phyloP scores from a whole-genome alignment of 2,329 filamentous ascomycete genomes.

The Eutypa lata region DNA sequence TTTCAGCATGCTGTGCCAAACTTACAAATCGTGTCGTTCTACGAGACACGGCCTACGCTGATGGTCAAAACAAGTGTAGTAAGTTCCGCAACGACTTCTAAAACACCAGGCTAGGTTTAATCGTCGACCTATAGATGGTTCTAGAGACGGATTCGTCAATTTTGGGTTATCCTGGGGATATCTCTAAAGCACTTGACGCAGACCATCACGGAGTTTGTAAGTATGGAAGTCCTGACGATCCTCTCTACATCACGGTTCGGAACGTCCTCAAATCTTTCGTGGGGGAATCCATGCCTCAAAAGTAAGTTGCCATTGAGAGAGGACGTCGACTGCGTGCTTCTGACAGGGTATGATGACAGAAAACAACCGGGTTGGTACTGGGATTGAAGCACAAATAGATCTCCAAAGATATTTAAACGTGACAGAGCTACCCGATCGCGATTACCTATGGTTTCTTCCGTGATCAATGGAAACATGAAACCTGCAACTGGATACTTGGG shows the following conservation, averaged over 20 bases:
- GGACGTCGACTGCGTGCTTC: neutral
- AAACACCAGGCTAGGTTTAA: neutral
- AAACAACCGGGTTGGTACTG: neutral
- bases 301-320: neutral
- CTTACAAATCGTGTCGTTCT: conserved; percentile 33
- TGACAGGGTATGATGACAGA: neutral
- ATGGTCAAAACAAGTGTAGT: conserved; percentile 7
- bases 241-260: conserved; percentile 13
- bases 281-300: neutral
- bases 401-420: neutral
- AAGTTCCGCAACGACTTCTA: neutral
- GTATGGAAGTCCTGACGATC: conserved; percentile 16
- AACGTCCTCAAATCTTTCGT: conserved; percentile 4
- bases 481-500: neutral
- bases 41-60: conserved; percentile 27
- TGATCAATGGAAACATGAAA: neutral
- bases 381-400: neutral
- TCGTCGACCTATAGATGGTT: conserved; percentile 12
- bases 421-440: neutral
- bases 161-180: conserved; percentile 26
- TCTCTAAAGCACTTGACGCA: conserved; percentile 18
- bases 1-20: conserved; percentile 25
- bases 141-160: conserved; percentile 24
- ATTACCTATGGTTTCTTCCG: neutral
- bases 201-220: conserved; percentile 31